Base-by-base conservation (phyloP, 2,329 filamentous ascomycete genomes). In the Arachnomyces sp. region DNA sequence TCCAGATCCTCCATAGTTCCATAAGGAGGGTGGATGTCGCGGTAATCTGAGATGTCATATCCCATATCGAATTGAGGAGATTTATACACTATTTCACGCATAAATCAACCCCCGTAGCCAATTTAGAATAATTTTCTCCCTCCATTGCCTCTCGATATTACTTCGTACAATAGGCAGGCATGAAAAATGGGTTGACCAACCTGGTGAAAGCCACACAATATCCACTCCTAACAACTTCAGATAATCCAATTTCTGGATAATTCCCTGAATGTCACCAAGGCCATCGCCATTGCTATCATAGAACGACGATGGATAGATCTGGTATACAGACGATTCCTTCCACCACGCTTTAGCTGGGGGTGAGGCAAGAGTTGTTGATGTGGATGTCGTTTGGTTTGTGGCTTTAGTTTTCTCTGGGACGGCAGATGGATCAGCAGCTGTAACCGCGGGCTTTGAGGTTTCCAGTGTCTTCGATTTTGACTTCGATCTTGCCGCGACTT, bases 301-400 rank as follows among this genome's bases (percentile, higher is more conserved):
- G 61, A 79, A 79, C 17, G 72, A 76, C n/a, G 76, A 70, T 2
- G 75, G 74, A 53, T 79, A 80, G 45, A 80, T 71, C 47, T 80
- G 74, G 53, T 80, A 80, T 15, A 79, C 72, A 7, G 71, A 66
- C 37, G 67, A 70, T 54, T 79, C 73, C 49, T 78, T 77, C 76
- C 76, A 79, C 75, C 75, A 79, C 12, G 55, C 40, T n/a, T 35
- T 35, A 5, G 20, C 20, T 5, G 20, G 20, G 9, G 20, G 20
- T 25, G 20, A 25, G 9, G 20, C 20, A 9, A 25, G 20, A 5
- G 20, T 25, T 25, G 20, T 25, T 25, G 20, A 25, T 25, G 20
- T 25, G 5, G 20, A 25, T 25, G 20, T 25, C 5, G 20, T 25
- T 9, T 5, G 20, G 9, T 25, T 25, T 25, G 20, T 25, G 20